phyloP scores from a whole-genome alignment of 306 rosid genomes.

The Pyrus pyrifolia region DNA sequence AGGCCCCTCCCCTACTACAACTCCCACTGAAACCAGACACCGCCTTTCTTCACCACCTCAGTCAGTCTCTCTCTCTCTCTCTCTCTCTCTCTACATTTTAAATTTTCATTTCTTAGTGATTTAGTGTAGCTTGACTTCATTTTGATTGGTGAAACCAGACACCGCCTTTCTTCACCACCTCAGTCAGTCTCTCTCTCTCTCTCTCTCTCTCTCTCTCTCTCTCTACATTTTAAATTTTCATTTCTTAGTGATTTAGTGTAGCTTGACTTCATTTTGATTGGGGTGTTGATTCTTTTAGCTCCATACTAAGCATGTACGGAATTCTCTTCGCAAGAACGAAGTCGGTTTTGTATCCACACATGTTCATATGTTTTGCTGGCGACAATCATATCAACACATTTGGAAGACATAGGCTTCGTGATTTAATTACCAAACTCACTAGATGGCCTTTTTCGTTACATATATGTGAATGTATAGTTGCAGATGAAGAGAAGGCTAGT shows the following conservation, averaged over 20 bases:
- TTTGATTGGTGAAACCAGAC: conserved; percentile 47
- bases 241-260: neutral
- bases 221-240: neutral
- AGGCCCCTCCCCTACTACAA: conserved; percentile 41
- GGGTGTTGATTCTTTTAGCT: neutral
- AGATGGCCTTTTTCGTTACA: neutral
- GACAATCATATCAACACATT: too few species aligned
- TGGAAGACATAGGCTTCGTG: neutral
- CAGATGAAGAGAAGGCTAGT: neutral
- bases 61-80: conserved; percentile 25
- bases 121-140: neutral
- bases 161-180: conserved; percentile 52
- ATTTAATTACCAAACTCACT: neutral
- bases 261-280: neutral
- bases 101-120: neutral
- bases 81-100: neutral
- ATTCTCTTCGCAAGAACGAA: neutral
- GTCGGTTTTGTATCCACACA: too few species aligned
- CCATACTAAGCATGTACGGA: neutral
- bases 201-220: too few species aligned
- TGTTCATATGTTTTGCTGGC: neutral
- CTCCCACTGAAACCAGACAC: conserved; percentile 57
- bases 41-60: conserved; percentile 53
- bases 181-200: conserved; percentile 29
- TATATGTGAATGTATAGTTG: neutral